Conservation (phyloP, 2,329 filamentous ascomycete species). For the Dissoconium aciculare region DNA sequence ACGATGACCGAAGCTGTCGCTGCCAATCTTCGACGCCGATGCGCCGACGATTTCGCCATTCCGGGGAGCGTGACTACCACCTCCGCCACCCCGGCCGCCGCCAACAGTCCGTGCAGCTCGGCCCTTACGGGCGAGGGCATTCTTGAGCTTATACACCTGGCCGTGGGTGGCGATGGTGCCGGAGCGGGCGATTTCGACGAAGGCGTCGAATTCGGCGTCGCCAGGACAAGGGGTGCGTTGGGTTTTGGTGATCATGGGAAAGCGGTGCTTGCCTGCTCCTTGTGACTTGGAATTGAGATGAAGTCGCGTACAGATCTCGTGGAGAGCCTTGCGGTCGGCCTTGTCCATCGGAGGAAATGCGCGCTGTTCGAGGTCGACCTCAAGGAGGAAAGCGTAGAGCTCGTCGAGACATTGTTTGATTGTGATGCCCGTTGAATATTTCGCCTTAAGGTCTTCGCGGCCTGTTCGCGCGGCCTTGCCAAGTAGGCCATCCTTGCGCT, state of each 20-base stretch:
- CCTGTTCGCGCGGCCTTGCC: slow-evolving; percentile 23
- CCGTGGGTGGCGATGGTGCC: neutral
- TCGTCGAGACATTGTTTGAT: slow-evolving; percentile 58
- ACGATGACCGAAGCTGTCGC: slow-evolving; percentile 66
- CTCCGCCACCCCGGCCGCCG: slow-evolving; percentile 6
- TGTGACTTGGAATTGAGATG: slow-evolving; percentile 72
- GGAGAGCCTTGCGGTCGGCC: slow-evolving; percentile 58
- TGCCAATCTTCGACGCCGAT: slow-evolving; percentile 67
- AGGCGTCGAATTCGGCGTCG: neutral
- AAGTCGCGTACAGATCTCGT: slow-evolving; percentile 61
- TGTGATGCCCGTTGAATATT: slow-evolving; percentile 58
- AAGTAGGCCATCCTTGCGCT: slow-evolving; percentile 31
- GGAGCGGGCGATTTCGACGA: neutral
- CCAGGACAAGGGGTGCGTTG: slow-evolving; percentile 39
- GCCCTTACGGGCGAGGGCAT: slow-evolving; percentile 4
- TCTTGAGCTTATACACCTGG: slow-evolving; percentile 1
- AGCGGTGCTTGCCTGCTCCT: slow-evolving; percentile 57
- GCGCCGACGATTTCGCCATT: slow-evolving; percentile 84
- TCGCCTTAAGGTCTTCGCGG: slow-evolving; percentile 42
- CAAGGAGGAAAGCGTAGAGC: slow-evolving; percentile 54
- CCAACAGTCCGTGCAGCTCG: no score
- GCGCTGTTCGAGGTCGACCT: slow-evolving; percentile 48
- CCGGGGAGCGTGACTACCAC: slow-evolving; percentile 30
- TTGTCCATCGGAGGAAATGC: slow-evolving; percentile 75
- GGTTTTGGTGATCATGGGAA: slow-evolving; percentile 64